Evolutionary conservation across 2,329 filamentous ascomycete genomes (phyloP), one percentile per base, ranked within the genome.

Genomic region (Cytospora chrysosperma): DNA sequence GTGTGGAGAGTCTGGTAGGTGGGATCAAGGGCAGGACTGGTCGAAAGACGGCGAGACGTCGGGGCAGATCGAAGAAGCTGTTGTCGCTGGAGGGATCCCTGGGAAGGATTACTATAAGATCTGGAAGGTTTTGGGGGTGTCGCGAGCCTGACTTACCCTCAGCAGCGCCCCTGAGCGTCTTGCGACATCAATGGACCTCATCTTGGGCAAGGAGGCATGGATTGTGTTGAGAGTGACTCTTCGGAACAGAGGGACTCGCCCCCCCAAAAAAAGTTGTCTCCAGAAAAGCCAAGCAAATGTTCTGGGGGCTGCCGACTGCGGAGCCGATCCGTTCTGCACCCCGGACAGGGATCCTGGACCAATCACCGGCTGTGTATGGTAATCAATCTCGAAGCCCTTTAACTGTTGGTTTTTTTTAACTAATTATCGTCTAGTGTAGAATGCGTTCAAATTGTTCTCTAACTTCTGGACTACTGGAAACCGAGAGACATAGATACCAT

Each of bases 1-100:
- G 84, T 84, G 73, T 93, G 84, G 58, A 97, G 89, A 77, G 89
- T 93, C 70, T 89, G 83, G 78, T 97, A 97, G 30, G 91, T 91
- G 54, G 92, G 91, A 21, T 83, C 80, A 50, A 84, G 78, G 15
- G 77, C 72, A 61, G 75, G 73, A 64, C 73, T 74, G 56, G 74
- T 76, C 53, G 79, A 81, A 66, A 79, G 68, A 27, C 63, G 65
- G 37, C 64, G 65, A 67, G 63, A 61, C 62, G 64, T 67, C 62
- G 52, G 75, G 69, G 65, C 75, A 68, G 57, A 67, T 72, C 69
- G 69, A 68, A 70, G 69, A 67, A 70, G 64, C 69, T 75, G 71
- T 63, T 72, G 73, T 57, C 69, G 72, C 68, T 73, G 72, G 63
- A 72, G 69, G 69, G 70, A 75, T 75, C 79, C 80, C 69, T 70